Percentiles rank a stretch among this genome's conserved stretches.
Evolutionary conservation across 148 eudicot genomes (phyloP).

Genomic region (Persicaria tinctoria): DNA sequence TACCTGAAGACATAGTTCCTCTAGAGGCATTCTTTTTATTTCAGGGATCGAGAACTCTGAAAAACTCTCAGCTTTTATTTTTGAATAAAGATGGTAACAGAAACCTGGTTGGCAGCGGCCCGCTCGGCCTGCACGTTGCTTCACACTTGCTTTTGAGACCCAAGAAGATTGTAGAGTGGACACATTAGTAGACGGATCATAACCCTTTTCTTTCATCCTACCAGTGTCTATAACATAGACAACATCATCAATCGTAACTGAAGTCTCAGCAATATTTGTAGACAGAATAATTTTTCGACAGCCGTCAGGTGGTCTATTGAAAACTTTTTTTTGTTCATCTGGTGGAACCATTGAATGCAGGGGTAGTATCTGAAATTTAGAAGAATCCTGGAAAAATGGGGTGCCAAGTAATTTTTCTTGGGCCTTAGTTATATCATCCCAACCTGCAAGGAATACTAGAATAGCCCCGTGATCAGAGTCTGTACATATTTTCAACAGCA

Average conservation of each 20-base stretch:
- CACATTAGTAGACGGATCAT: conserved; percentile 80
- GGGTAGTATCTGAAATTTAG: conserved; percentile 54
- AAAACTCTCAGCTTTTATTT: conserved; percentile 51
- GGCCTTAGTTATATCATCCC: conserved; percentile 82
- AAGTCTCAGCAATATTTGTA: conserved; percentile 92
- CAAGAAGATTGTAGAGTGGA: conserved; percentile 88
- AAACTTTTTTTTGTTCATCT: conserved; percentile 78
- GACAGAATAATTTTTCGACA: conserved; percentile 96
- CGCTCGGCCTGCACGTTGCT: conserved; percentile 97
- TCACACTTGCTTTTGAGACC: conserved; percentile 93
- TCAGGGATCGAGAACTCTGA: conserved; percentile 85
- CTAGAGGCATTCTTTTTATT: conserved; percentile 77
- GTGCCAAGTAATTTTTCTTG: conserved; percentile 37
- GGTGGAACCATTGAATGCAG: conserved; percentile 91
- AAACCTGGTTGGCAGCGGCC: conserved; percentile 96
- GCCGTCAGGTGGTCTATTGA: conserved; percentile 54
- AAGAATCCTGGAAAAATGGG: conserved; percentile 43
- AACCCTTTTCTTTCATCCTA: conserved; percentile 85
- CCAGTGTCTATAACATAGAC: conserved; percentile 92
- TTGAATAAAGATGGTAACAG: conserved; percentile 86
- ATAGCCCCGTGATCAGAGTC: conserved; percentile 75
- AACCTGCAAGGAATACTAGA: conserved; percentile 88
- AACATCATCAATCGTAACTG: conserved; percentile 90
- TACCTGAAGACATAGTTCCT: conserved; percentile 98
- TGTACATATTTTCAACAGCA: conserved; percentile 61